Percentiles rank a stretch among this genome's conserved stretches.
Conservation (phyloP, 169 alveolate genomes). For the Plasmodium ovale region DNA sequence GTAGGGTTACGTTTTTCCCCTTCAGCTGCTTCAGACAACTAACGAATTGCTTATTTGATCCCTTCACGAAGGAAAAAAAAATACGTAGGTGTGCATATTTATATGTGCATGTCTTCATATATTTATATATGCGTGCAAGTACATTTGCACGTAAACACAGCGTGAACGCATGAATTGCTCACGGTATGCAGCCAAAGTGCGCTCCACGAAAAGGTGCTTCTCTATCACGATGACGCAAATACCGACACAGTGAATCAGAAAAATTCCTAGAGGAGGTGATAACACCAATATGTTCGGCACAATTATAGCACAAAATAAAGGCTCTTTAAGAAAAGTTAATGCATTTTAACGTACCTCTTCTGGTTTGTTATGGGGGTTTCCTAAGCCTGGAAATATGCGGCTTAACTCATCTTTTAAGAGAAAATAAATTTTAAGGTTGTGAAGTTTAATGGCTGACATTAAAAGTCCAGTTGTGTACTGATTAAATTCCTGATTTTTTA, state of each 20-base stretch:
- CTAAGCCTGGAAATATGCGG: slow-evolving; percentile 19
- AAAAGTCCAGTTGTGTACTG: slow-evolving; percentile 18
- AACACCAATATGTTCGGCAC: no score
- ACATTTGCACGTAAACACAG: no score
- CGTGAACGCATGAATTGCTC: no score
- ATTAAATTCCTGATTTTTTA: slow-evolving; percentile 22
- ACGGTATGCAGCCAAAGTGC: no score
- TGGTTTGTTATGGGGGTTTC: neutral
- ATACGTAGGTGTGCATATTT: neutral
- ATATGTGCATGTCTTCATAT: no score
- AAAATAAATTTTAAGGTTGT: slow-evolving; percentile 26
- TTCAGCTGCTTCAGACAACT: slow-evolving; percentile 41
- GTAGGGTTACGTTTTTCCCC: slow-evolving; percentile 46
- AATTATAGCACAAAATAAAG: no score
- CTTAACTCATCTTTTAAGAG: slow-evolving; percentile 13
- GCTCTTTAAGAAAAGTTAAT: no score
- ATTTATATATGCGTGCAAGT: no score
- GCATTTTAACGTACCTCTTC: slow-evolving; percentile 26
- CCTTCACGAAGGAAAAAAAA: neutral
- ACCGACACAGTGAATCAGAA: no score
- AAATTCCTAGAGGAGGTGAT: no score
- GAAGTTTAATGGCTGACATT: slow-evolving; percentile 24
- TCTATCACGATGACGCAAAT: no score
- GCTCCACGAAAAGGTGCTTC: no score
- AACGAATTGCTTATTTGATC: neutral